Conservation (phyloP, 1,284 basidiomycete genomes). For the Anthracocystis panici-leucophaei region DNA sequence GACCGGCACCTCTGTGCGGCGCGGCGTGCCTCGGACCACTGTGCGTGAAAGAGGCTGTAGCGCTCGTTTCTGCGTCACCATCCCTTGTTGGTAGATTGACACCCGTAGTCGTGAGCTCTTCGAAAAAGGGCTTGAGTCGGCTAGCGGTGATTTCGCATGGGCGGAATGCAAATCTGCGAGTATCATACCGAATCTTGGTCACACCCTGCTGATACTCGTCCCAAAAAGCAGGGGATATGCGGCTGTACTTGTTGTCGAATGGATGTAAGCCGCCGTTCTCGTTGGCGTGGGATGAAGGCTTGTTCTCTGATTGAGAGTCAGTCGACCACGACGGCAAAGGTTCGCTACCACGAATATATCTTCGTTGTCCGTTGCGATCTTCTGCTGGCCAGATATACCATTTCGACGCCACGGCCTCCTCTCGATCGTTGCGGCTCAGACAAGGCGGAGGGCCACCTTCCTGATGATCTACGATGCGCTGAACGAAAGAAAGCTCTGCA, state of each 20-base stretch:
- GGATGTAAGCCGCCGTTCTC: background rate
- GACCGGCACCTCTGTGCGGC: conserved; percentile 27
- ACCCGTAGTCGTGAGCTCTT: conserved; percentile 30
- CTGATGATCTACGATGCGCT: background rate
- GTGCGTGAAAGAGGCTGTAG: conserved; percentile 14
- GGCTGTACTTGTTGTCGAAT: conserved; percentile 20
- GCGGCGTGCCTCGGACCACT: conserved; percentile 36
- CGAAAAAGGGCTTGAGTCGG: conserved; percentile 48
- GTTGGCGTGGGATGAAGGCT: background rate
- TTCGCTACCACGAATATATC: conserved; percentile 7
- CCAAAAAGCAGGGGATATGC: conserved; percentile 10
- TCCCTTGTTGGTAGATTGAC: background rate
- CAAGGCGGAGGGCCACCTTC: conserved; percentile 5
- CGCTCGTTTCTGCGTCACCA: background rate
- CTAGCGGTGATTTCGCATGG: conserved; percentile 57
- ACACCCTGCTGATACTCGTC: conserved; percentile 25
- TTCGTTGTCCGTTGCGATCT: conserved; percentile 1
- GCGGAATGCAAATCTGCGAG: conserved; percentile 58
- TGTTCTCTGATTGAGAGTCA: background rate
- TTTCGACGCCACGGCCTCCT: background rate
- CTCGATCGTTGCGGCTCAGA: background rate
- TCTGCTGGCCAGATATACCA: conserved; percentile 11
- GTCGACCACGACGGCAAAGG: background rate
- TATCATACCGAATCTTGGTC: conserved; percentile 56
- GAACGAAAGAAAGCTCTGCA: background rate